phyloP scores from a whole-genome alignment of 768 basidiomycete species.

The Tricholomella constricta region DNA sequence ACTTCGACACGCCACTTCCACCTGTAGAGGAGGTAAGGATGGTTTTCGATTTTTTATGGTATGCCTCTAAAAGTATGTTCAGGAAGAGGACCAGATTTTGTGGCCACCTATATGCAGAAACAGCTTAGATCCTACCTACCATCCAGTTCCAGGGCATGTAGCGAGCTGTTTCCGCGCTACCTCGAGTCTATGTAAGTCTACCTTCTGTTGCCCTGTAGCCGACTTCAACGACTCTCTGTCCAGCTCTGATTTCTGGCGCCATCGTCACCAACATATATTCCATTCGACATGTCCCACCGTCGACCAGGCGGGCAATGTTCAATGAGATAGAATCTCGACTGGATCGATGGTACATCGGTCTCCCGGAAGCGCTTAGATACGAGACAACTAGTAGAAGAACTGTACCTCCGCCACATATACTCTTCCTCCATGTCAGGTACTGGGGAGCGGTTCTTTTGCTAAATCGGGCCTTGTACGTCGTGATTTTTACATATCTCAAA shows the following conservation, averaged over 20 bases:
- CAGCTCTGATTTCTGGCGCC: slow-evolving; percentile 67
- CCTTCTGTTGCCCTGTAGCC: neutral
- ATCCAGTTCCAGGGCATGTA: slow-evolving; percentile 46
- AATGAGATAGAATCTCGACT: slow-evolving; percentile 63
- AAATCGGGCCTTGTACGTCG: slow-evolving; percentile 76
- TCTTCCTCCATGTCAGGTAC: slow-evolving; percentile 74
- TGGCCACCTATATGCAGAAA: slow-evolving; percentile 53
- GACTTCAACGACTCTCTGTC: neutral
- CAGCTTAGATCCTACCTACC: slow-evolving; percentile 41
- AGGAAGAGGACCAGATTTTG: slow-evolving; percentile 60
- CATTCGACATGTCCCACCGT: slow-evolving; percentile 50
- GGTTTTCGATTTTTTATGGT: no score
- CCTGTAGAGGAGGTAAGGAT: slow-evolving; percentile 51
- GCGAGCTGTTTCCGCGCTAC: slow-evolving; percentile 60
- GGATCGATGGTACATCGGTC: slow-evolving; percentile 72
- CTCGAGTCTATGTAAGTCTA: slow-evolving; percentile 56
- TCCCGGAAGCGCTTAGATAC: slow-evolving; percentile 65
- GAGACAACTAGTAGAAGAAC: slow-evolving; percentile 55
- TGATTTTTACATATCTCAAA: neutral
- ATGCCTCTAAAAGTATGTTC: no score
- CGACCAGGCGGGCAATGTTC: slow-evolving; percentile 50
- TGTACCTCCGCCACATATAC: slow-evolving; percentile 62
- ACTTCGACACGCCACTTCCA: slow-evolving; percentile 70
- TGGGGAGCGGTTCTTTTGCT: slow-evolving; percentile 75
- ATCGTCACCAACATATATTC: slow-evolving; percentile 74